Evolutionary conservation across 2,329 filamentous ascomycete species (phyloP).

Genomic region (Fusarium sambucinum): DNA sequence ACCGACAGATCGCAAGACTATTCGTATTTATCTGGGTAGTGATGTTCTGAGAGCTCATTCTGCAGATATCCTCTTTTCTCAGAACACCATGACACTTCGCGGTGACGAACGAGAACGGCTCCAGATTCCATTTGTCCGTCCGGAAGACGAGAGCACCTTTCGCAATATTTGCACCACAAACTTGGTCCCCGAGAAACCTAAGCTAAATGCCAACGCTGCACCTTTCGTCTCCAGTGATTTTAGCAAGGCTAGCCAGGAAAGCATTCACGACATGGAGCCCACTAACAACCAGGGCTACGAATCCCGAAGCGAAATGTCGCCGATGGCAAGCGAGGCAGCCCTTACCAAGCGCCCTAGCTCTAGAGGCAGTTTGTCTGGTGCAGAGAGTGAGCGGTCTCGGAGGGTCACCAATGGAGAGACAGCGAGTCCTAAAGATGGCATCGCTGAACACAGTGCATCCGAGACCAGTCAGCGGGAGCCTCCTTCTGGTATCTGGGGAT

Average conservation of each 20-base stretch:
- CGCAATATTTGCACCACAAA: slow-evolving; percentile 78
- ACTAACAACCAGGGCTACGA: slow-evolving; percentile 46
- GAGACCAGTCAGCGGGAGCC: slow-evolving; percentile 59
- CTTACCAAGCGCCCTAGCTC: slow-evolving; percentile 51
- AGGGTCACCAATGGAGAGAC: slow-evolving; percentile 43
- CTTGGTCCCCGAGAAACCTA: slow-evolving; percentile 66
- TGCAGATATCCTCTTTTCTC: slow-evolving; percentile 91
- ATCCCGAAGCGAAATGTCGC: slow-evolving; percentile 51
- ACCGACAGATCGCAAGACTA: slow-evolving; percentile 64
- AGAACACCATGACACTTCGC: slow-evolving; percentile 88
- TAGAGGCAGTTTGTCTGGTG: slow-evolving; percentile 55
- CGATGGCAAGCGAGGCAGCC: slow-evolving; percentile 53
- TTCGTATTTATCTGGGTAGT: slow-evolving; percentile 91
- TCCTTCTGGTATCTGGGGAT: slow-evolving; percentile 73
- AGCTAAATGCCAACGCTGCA: slow-evolving; percentile 66
- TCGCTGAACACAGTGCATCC: slow-evolving; percentile 39
- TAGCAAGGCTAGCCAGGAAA: slow-evolving; percentile 39
- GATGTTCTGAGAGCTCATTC: slow-evolving; percentile 88
- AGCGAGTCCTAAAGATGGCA: slow-evolving; percentile 45
- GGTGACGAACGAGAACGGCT: slow-evolving; percentile 89
- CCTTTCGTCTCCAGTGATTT: slow-evolving; percentile 58
- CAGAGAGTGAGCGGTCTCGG: slow-evolving; percentile 57
- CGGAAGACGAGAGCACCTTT: slow-evolving; percentile 86
- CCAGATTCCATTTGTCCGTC: slow-evolving; percentile 90
- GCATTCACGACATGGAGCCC: slow-evolving; percentile 22